Percentiles rank a stretch among this genome's conserved stretches.
These are phyloP conservation scores for Colletotrichum gigasporum DNA, from an alignment of 2,329 filamentous ascomycete species.

Conservation along the genomic window DNA sequence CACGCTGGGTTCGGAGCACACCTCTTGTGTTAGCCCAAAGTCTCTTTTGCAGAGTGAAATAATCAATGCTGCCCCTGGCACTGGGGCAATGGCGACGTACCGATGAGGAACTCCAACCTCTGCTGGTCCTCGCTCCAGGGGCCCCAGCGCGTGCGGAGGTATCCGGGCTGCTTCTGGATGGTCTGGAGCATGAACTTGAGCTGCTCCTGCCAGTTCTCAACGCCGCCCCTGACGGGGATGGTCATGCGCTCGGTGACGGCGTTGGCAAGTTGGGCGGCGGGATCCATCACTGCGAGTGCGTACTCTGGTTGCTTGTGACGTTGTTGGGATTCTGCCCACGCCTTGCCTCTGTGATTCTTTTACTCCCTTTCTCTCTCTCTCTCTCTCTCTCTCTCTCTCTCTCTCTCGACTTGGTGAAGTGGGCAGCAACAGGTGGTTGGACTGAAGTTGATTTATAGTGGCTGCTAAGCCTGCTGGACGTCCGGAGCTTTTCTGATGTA, in stretches of 20 bases:
- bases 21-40: not conserved
- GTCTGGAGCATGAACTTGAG: conserved; percentile 39
- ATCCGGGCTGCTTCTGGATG: conserved; percentile 38
- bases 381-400: not conserved
- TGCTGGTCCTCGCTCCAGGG: conserved; percentile 38
- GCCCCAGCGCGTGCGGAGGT: conserved; percentile 41
- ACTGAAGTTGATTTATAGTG: not conserved
- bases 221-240: conserved; percentile 36
- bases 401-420: not conserved
- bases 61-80: not conserved
- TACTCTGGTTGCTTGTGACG: not conserved
- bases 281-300: conserved; percentile 26
- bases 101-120: conserved; percentile 39
- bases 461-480: not conserved
- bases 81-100: conserved; percentile 22
- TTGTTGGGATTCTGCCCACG: not conserved
- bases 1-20: conserved; percentile 32
- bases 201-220: conserved; percentile 40
- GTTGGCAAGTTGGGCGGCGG: conserved; percentile 25
- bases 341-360: too few relatives aligned
- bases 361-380: too few relatives aligned
- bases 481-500: not conserved
- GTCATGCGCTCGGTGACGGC: conserved; percentile 34
- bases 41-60: too few relatives aligned
- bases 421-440: not conserved